Base-by-base conservation (phyloP, 352 stramenopile species). In the Pythium aquatile region DNA sequence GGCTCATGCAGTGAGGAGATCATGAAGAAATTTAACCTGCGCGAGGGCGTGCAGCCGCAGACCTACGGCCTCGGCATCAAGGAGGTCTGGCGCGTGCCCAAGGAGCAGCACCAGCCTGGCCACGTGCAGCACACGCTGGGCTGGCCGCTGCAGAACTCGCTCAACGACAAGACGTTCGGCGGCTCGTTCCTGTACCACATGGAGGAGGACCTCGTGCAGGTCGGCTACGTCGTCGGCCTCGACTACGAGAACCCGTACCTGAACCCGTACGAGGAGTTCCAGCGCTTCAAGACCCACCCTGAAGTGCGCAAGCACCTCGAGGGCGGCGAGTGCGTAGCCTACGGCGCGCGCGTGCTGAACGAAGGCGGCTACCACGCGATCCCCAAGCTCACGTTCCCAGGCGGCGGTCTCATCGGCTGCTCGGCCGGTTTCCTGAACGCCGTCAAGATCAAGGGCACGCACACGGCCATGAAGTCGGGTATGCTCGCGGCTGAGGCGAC, bases 211-310 rank as follows among this genome's bases (percentile, higher is more conserved):
- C 80, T 98, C 7, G 86, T 98, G 35, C 87, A 98, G 68, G 87
- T 98, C 68, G 97, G 97, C 33, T 73, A 99, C 24, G 97, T 99
- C 30, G 88, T 99, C 30, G 98, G 97, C 42, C 78, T 99, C 29
- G 98, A 99, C 83, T 99, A 99, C 76, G 86, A 98, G 63, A 99
- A 99, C 82, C 97, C 98, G 16, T 99, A 99, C 79, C 79, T 99
- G 26, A 99, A 98, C 78, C 97, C 97, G 56, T 99, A 99, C 74
- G 83, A 99, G 68, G 98, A 99, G 79, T 99, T 99, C 85, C 98
- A 99, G 88, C 85, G 94, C 54, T 99, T 97, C 84, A 99, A 99
- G 87, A 98, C 97, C 7, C 97, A 99, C 76, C 97, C 97, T 8
- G 87, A 84, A 35, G 90, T 99, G 64, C 72, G 81, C 33, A 88